Evolutionary conservation across 1,284 basidiomycete species (phyloP), one percentile per base, ranked within the genome.

Genomic region (Mycena sp.): DNA sequence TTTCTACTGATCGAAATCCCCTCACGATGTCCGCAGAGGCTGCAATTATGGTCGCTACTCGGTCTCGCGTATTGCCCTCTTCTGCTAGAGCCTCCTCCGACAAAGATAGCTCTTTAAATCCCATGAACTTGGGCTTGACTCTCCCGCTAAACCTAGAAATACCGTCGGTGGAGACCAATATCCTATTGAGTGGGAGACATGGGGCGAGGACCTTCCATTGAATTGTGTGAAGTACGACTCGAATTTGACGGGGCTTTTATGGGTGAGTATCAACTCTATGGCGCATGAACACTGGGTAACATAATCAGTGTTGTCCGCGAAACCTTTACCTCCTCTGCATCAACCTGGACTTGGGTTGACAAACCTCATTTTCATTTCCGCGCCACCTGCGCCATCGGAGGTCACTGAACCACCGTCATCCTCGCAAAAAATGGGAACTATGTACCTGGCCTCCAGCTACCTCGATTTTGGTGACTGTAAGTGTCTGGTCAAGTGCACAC

Each of bases 21-120:
- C 37, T 66, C 29, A 61, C 28, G n/a, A n/a, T n/a, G n/a, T 54
- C 41, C 65, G 23, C 67, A 91, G 90, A 90, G 49, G 73, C 80
- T 6, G 83, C 87, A 9, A 78, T 92, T 35, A 61, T 92, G 28
- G 77, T 93, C 35, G 91, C 91, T 6, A 89, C 85, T 67, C 85
- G 86, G 53, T 87, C 88, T 6, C 80, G 78, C 61, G 74, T 78
- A 55, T 76, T 82, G 38, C 85, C 85, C 3, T 71, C 70, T 14
- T 14, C 32, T 35, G 7, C 32, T 14, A n/a, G n/a, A n/a, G n/a
- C 85, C 3, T 71, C 69, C 26, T 71, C 67, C 45, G n/a, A n/a
- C 67, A 26, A 59, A 52, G 69, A 65, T 48, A 63, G 62, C 61
- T 67, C 76, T 19, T 69, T 81, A 55, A 75, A 73, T 54, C 70